phyloP scores from a whole-genome alignment of 257 asterid species.

The Verbena officinalis region DNA sequence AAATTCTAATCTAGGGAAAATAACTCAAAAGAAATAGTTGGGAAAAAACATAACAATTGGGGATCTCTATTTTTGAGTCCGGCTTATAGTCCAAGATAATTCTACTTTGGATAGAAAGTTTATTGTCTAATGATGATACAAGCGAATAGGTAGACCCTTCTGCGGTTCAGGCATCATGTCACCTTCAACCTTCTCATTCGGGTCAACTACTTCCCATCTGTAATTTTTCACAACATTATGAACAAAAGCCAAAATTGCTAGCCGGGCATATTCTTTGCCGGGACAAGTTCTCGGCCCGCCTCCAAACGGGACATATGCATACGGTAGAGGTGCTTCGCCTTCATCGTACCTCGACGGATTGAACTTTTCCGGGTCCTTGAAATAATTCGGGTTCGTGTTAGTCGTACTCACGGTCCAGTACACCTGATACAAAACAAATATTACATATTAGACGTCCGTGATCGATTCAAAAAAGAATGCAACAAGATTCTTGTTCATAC shows the following conservation, averaged over 20 bases:
- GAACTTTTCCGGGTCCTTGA: conserved; percentile 46
- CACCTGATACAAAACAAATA: conserved; percentile 31
- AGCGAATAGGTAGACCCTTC: conserved; percentile 54
- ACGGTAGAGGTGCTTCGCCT: conserved; percentile 38
- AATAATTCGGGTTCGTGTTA: conserved; percentile 47
- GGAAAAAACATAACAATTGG: background rate
- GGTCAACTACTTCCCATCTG: conserved; percentile 51
- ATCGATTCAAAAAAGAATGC: no score
- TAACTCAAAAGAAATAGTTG: background rate
- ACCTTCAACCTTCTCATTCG: conserved; percentile 54
- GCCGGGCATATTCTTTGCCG: conserved; percentile 65
- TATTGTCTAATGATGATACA: conserved; percentile 25
- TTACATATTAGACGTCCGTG: background rate
- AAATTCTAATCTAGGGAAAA: no score
- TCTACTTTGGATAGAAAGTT: background rate
- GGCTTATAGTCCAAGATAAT: background rate
- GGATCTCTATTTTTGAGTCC: background rate
- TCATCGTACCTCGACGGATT: conserved; percentile 54
- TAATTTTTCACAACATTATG: conserved; percentile 49
- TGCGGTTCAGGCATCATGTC: conserved; percentile 73
- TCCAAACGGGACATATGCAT: conserved; percentile 55
- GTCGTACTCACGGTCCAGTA: conserved; percentile 63
- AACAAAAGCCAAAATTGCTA: conserved; percentile 48
- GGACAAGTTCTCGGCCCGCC: conserved; percentile 71
- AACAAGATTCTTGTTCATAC: no score